These are phyloP conservation scores for Citrus reticulata DNA, from an alignment of 345 rosid genomes.

Conservation along the genomic window DNA sequence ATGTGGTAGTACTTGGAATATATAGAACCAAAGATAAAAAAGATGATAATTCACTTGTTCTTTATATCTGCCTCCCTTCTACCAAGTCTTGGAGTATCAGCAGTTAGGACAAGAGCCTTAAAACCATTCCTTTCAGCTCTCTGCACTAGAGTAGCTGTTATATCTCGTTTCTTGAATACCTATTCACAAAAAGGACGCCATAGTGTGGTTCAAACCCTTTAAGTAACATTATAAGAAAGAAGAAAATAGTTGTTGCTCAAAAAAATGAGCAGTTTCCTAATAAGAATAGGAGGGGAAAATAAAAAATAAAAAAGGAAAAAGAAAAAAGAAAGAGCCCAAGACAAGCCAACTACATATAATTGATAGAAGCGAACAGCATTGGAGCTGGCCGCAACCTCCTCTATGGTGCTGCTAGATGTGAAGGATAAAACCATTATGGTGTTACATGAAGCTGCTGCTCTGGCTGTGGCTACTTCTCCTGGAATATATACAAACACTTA, in stretches of 20 bases:
- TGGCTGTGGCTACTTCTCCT: conserved; percentile 92
- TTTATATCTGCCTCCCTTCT: conserved; percentile 87
- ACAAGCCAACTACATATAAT: conserved; percentile 42
- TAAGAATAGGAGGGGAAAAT: no score
- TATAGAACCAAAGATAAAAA: conserved; percentile 6
- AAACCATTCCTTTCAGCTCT: conserved; percentile 85
- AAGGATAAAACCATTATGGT: conserved; percentile 82
- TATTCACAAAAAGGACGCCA: conserved; percentile 13
- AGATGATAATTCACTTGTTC: conserved; percentile 49
- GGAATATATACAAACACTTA: conserved; percentile 17
- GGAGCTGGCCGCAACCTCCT: conserved; percentile 90
- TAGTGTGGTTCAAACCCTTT: neutral
- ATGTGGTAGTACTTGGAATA: neutral
- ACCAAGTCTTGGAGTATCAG: conserved; percentile 82
- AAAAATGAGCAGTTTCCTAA: neutral
- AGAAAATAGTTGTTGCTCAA: neutral
- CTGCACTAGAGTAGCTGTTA: conserved; percentile 52
- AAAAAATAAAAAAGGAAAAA: no score
- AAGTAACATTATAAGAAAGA: neutral
- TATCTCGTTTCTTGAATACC: conserved; percentile 61
- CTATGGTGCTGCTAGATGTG: conserved; percentile 54
- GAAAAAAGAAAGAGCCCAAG: neutral
- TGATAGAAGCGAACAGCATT: conserved; percentile 77
- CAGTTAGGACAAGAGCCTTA: conserved; percentile 82
- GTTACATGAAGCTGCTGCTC: conserved; percentile 78